A percentile compares a stretch with the other conserved stretches of the same genome.
These are phyloP conservation scores for Fusarium bactridioides DNA, from an alignment of 2,329 filamentous ascomycete genomes.

Conservation along the genomic window DNA sequence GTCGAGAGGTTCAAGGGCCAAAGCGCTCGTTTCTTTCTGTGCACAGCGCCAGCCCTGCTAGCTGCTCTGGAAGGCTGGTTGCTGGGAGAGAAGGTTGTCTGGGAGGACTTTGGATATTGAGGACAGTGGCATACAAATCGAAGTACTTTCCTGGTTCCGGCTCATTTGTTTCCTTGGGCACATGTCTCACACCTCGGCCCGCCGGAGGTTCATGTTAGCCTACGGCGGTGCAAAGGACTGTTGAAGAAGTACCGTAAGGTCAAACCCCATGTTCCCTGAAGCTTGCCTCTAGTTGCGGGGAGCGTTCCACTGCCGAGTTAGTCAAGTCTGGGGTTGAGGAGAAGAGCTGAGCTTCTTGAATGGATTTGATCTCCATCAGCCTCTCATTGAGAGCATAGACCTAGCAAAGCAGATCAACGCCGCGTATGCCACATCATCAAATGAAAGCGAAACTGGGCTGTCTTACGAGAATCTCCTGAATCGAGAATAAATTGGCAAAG, in stretches of 20 bases:
- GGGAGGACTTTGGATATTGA: slow-evolving; percentile 69
- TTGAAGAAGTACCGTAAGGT: background rate
- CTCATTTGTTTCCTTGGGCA: background rate
- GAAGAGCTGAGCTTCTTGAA: background rate
- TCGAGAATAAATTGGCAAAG: background rate
- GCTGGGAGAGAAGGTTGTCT: slow-evolving; percentile 60
- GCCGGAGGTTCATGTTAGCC: slow-evolving; percentile 19
- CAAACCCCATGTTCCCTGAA: background rate
- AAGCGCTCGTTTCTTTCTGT: slow-evolving; percentile 60
- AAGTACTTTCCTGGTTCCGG: background rate
- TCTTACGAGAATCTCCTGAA: background rate
- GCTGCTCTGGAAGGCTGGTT: slow-evolving; percentile 59
- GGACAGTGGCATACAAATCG: background rate
- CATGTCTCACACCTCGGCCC: slow-evolving; percentile 11
- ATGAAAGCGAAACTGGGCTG: background rate
- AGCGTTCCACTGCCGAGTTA: slow-evolving; percentile 16
- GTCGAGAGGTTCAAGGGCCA: slow-evolving; percentile 50
- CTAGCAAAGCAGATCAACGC: background rate
- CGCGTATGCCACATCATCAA: background rate
- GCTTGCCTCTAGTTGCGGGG: slow-evolving; percentile 24
- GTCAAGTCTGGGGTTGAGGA: slow-evolving; percentile 17
- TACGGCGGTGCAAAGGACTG: slow-evolving; percentile 19
- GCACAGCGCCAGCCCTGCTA: slow-evolving; percentile 54
- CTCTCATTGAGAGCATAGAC: background rate
- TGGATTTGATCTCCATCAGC: background rate